Evolutionary conservation across 1,284 basidiomycete species (phyloP), one percentile per base, ranked within the genome.

Genomic region (Irpex sp.): DNA sequence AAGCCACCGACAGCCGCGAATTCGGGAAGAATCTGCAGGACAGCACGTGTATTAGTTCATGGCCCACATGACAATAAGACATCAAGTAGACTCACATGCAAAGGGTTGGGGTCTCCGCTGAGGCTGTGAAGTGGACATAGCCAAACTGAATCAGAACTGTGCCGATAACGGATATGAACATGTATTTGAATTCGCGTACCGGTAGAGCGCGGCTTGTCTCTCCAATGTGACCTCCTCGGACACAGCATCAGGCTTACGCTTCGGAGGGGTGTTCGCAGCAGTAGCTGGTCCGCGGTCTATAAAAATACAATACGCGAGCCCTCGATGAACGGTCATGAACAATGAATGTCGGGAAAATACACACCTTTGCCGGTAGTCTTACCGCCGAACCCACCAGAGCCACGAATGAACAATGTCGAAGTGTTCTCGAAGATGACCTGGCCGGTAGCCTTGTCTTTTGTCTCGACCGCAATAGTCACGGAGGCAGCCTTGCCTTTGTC

Each of bases 1-100:
- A 98, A 99, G 0, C 96, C 97, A 45, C 96, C 97, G 55, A 98
- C 88, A 21, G 89, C 87, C 9, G 97, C 94, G 71, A 98, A 99
- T 66, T 91, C 86, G 3, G 97, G 96, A 64, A 92, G 87, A 66
- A 99, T 94, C 90, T 93, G 67, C n/a, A 51, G 19, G 57, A 21
- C 51, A 18, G 58, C 57, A 63, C 59, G 36, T 49, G 33, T 6
- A 55, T 59, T 45, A 45, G 60, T 18, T 58, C n/a, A 35, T 39
- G 45, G 48, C 21, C 36, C 52, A 56, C 33, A 10, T n/a, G 45
- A 62, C 8, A 23, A 58, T 33, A 52, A 16, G 23, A 21, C 21
- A 18, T n/a, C 7, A 21, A 59, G 36, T 14, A 35, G 39, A 78
- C 85, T 56, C 73, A 89, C 91, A 74, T 98, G 96, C 55, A 98